Base-by-base conservation (phyloP, 768 basidiomycete genomes). In the Tremella fuciformis region DNA sequence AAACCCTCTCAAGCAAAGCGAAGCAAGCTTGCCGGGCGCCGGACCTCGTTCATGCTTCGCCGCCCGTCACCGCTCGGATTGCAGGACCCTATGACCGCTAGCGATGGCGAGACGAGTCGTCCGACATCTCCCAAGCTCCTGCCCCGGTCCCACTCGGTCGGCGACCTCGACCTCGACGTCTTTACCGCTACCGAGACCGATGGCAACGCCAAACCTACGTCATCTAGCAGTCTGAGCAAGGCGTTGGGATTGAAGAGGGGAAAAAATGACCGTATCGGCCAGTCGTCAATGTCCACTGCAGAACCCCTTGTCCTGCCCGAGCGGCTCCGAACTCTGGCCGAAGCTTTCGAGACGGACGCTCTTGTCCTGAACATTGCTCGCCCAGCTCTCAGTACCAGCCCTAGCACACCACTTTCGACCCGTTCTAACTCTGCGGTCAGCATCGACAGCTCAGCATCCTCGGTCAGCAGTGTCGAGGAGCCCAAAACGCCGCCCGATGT, bases 401-500 rank as follows among this genome's bases (percentile, higher is more conserved):
- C 64, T 9, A 48, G 60, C 21, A 72, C 67, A 8, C 67, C 67
- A 2, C 60, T 63, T 60, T 59, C 64, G 0, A 60, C 60, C 2
- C 58, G 70, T 37, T 67, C 67, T 9, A 64, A 50, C 42, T 66
- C 65, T 1, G 58, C 56, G 25, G 19, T 63, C n/a, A 60, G 58
- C 24, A 60, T 55, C 19, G 52, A 55, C 25, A 54, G 55, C 38
- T 69, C 68, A 11, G 60, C 58, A 1, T 58, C 60, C 11, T 51
- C 55, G 9, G 40, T 29, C 13, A 49, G 50, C 37, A 64, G 62
- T 21, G 63, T 62, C 29, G 67, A 72, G 26, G 71, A 57, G 2
- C 42, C 63, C 25, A 55, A 59, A 38, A 73, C 71, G 1, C 71
- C 71, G 2, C 24, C 11, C 13, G 71, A 67, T 19, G 60, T 44